These are phyloP conservation scores for Lecanoromycetidae sp. DNA, from an alignment of 2,329 filamentous ascomycete species.

Conservation along the genomic window DNA sequence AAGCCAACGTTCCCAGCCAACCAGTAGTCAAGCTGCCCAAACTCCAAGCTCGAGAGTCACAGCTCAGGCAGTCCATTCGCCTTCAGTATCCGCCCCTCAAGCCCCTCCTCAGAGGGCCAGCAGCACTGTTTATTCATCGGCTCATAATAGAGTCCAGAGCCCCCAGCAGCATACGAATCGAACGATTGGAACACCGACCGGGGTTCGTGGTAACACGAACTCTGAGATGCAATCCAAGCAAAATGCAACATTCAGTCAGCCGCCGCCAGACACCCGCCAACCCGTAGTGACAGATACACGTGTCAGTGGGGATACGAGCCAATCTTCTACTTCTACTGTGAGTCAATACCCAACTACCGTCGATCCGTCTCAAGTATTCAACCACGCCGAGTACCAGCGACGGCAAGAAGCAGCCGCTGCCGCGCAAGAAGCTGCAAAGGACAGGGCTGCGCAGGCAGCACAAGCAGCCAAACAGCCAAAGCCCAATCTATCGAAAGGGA, in stretches of 20 bases:
- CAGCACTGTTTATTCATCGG: background rate
- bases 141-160: background rate
- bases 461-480: background rate
- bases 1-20: constrained; percentile 2
- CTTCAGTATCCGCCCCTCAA: background rate
- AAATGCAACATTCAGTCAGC: background rate
- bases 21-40: constrained; percentile 9
- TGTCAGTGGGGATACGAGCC: background rate
- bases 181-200: background rate
- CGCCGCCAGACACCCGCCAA: background rate
- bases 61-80: background rate
- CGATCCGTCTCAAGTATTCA: constrained; percentile 17
- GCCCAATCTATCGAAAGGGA: background rate
- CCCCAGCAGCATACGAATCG: background rate
- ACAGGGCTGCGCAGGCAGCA: constrained; percentile 2
- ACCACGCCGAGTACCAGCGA: constrained; percentile 14
- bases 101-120: background rate
- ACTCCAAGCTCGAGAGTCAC: background rate
- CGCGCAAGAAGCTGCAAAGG: constrained; percentile 4
- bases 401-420: constrained; percentile 12
- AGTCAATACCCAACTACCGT: constrained; percentile 12
- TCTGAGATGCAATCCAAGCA: too few relatives aligned
- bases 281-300: background rate
- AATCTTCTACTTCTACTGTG: background rate
- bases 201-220: background rate